Evolutionary conservation across 1,284 basidiomycete genomes (phyloP).

Genomic region (Marasmius sp.): DNA sequence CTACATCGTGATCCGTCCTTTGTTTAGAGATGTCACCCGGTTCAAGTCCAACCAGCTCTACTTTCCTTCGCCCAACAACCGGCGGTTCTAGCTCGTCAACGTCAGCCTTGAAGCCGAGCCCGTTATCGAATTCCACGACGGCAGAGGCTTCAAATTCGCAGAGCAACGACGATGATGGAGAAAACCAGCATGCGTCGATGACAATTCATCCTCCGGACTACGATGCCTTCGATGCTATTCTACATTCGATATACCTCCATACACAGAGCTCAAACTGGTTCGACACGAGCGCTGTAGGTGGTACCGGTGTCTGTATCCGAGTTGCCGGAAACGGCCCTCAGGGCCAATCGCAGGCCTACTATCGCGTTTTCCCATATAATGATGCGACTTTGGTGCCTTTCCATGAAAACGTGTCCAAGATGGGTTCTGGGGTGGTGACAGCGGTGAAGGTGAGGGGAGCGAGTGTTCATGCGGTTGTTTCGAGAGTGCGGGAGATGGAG

Average conservation of each 20-base stretch:
- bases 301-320: conserved; percentile 67
- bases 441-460: conserved; percentile 44
- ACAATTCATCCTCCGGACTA: conserved; percentile 7
- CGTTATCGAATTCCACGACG: background rate
- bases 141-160: background rate
- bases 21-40: background rate
- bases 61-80: background rate
- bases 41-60: background rate
- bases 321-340: conserved; percentile 33
- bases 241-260: conserved; percentile 28
- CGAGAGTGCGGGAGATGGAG: conserved; percentile 26
- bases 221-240: conserved; percentile 14
- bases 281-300: conserved; percentile 69
- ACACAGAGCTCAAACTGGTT: conserved; percentile 76
- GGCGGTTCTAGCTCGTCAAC: background rate
- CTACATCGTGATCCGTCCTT: background rate
- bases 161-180: background rate
- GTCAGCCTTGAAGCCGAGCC: background rate
- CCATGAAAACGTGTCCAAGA: conserved; percentile 51
- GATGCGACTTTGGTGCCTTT: conserved; percentile 41
- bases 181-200: background rate
- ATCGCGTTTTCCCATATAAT: conserved; percentile 66
- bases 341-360: conserved; percentile 38
- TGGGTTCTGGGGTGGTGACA: conserved; percentile 69
- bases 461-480: background rate